Base-by-base conservation (phyloP, 202 grass and related monocot species). In the Musa balbisiana region DNA sequence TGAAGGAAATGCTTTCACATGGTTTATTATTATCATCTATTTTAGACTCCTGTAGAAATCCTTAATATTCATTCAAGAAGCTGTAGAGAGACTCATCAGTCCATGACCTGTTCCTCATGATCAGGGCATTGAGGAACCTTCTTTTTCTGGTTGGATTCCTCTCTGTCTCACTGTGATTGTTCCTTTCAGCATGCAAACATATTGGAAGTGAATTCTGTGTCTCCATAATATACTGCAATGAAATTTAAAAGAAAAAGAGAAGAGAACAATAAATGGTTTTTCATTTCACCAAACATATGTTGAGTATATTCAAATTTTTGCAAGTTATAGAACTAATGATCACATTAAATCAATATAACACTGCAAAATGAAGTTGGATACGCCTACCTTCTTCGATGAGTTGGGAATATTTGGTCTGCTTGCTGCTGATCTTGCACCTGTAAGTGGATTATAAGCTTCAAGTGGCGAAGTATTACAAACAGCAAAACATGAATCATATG, bases 21-120 rank as follows among this genome's bases (percentile, higher is more conserved):
- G 33, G 33, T 43, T 43, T 43, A 43, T 43, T 43, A 8, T 43
- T 43, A 8, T 43, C 4, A 43, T 43, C 9, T 54, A 23, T 64
- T 10, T 64, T 23, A 11, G 20, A 3, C 21, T 64, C 14, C 62
- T 23, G n/a, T 10, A 10, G 21, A 23, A 10, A 11, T 25, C 2
- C 24, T 88, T 78, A 97, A 64, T 97, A 97, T 63, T 97, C 94
- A 64, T 97, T 85, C 80, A 97, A 81, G 79, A 93, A 97, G 81
- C 74, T 89, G 81, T 93, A 97, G 83, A 97, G 77, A 9, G 88
- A 91, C 74, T 97, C 90, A 3, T 97, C 88, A 13, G 89, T 93
- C 77, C 87, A 89, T 72, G 88, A 93, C 22, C 86, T 79, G n/a
- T 83, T 87, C 75, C 90, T 87, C 15, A 82, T 85, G 20, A 93